Base-by-base conservation (phyloP, 2,329 filamentous ascomycete species). In the Fusarium fracticaudum region DNA sequence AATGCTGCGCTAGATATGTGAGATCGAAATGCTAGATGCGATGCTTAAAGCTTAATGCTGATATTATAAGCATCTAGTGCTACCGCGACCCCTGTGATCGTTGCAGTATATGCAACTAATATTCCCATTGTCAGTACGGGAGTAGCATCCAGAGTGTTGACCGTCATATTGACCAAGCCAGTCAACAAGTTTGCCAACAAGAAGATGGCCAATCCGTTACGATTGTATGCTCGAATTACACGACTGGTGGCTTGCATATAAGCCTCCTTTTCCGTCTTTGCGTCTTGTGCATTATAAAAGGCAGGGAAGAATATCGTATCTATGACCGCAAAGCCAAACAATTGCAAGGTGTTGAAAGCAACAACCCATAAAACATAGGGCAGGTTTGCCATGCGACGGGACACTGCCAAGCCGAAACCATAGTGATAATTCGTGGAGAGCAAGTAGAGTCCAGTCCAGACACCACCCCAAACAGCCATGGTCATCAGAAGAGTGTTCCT, bases 331-430 rank as follows among this genome's bases (percentile, higher is more conserved):
- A 96, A 98, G 3, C 92, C 87, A 13, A 94, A 85, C 15, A 99
- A 86, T 80, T 98, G 94, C n/a, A 88, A 87, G 70, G 90, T 92
- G 85, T 98, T 99, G 86, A 96, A 98, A 6, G 94, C 92, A n/a
- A 91, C 89, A 13, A 97, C 92, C 95, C 96, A 98, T 50, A 98
- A 86, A 48, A 98, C 89, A 81, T 99, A 99, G 0, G 96, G 95
- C 71, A 98, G 87, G 79, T 99, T 99, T 14, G 96, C 96, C 65
- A 98, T 86, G 2, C 96, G 92, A 26, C 96, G 92, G 11, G 96
- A 98, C 13, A 98, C 94, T 20, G 87, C 87, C 35, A 97, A 86
- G 12, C 91, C 91, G 40, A 94, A 87, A 11, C 94, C 95, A 73
- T 92, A 92, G 17, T 83, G 84, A 79, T 92, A 92, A 76, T 88